Evolutionary conservation across 306 rosid genomes (phyloP), one percentile per base, ranked within the genome.

Genomic region (Pyrus bretschneideri): DNA sequence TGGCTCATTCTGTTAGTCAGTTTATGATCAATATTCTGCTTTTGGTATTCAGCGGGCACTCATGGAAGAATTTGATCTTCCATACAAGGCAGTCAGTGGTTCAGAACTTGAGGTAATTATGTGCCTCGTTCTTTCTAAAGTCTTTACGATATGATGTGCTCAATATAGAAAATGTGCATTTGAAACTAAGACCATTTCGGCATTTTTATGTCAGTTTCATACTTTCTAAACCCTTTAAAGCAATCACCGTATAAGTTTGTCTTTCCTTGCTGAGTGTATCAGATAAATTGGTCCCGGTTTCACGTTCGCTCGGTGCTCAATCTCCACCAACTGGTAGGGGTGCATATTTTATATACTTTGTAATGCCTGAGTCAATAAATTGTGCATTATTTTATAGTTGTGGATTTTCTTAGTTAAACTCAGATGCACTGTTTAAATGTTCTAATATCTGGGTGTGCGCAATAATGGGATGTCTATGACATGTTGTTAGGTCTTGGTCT

Each of bases 71-170:
- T 86, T 92, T 81, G 89, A 79, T 76, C 97, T 89, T 78, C 82
- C 91, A 21, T 89, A 81, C 88, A 88, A 71, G 84, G 93, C 88
- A 54, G 89, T 89, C 73, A 81, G 81, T 82, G 74, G 44, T 63
- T 78, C 88, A 65, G 97, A 95, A 74, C 90, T 84, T 52, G 90
- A 95, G 99, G 99, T 89, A 89, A 77, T 74, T 76, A 61, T 71
- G 64, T 61, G 65, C 35, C 63, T 79, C 76, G 3, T 63, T 30
- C 68, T 63, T 60, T 60, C 65, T 11, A 23, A 23, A 23, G 65
- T 31, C 65, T 12, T 31, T 72, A 18, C 23, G 5, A 44, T 22
- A 15, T 9, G 17, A 12, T 72, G 58, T 33, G 38, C 27, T 46
- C 45, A 12, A 25, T 12, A 14, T 58, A 6, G 9, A 30, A 22